These are phyloP conservation scores for Cochlearia excelsa DNA, from an alignment of 345 rosid genomes.

Conservation along the genomic window DNA sequence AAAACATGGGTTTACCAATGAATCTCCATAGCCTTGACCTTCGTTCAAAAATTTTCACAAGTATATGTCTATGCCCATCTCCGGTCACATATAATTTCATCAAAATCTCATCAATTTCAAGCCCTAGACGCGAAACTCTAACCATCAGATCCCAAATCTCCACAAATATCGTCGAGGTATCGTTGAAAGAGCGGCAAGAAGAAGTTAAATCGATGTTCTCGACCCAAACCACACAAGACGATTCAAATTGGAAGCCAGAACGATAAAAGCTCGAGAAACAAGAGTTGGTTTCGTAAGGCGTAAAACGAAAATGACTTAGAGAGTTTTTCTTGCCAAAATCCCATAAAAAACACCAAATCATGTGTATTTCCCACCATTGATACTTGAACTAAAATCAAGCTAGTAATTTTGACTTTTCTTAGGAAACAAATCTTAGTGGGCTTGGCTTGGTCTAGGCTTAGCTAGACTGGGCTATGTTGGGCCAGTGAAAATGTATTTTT, in stretches of 20 bases:
- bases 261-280: slow-evolving; percentile 41
- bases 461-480: too few relatives aligned
- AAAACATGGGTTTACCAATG: slow-evolving; percentile 57
- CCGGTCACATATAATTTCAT: slow-evolving; percentile 33
- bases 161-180: slow-evolving; percentile 50
- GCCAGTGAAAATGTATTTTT: too few relatives aligned
- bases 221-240: slow-evolving; percentile 27
- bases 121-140: slow-evolving; percentile 25
- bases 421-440: too few relatives aligned
- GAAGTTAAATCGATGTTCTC: slow-evolving; percentile 79
- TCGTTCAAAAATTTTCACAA: slow-evolving; percentile 53
- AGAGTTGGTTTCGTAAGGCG: slow-evolving; percentile 82
- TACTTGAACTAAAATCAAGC: too few relatives aligned
- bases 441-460: too few relatives aligned
- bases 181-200: slow-evolving; percentile 40
- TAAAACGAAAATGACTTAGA: slow-evolving; percentile 72
- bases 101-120: slow-evolving; percentile 33
- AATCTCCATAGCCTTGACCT: slow-evolving; percentile 58
- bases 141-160: slow-evolving; percentile 46
- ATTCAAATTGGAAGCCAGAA: slow-evolving; percentile 37
- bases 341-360: too few relatives aligned
- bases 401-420: too few relatives aligned
- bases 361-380: too few relatives aligned
- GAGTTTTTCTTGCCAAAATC: too few relatives aligned
- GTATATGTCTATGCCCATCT: slow-evolving; percentile 39